Base-by-base conservation (phyloP, 805 yeast genomes). In the Vanderwaltozyma verrucispora region DNA sequence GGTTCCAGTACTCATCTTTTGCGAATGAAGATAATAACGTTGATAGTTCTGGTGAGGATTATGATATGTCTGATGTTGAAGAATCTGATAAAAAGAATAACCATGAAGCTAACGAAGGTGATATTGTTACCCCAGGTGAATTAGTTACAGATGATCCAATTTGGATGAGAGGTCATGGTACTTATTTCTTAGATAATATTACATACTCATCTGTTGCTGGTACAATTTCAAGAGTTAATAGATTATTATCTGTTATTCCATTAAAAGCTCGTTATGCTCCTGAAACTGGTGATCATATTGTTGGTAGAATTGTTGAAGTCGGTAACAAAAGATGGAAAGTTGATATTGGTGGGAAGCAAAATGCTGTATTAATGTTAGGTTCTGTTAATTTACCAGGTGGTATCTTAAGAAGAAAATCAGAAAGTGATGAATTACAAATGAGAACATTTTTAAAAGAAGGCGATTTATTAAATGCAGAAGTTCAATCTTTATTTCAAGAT, bases 151-250 rank as follows among this genome's bases (percentile, higher is more conserved):
- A 84, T 48, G 97, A 92, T 53, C 84, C 95, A 6, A 72, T 80
- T 2, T 92, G 97, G 96, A 92, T 92, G 98, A 75, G 94, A 54
- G 98, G 98, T 23, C 98, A 89, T 54, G 98, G 98, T 5, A 92
- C 97, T 0, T 92, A 86, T 57, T 75, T 79, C 47, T 63, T 81
- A 28, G 77, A 75, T 25, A 80, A 80, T 46, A 67, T 71, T 48
- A 86, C 96, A 0, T 86, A 74, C 57, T 80, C 95, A 3, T 80
- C 96, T 0, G 95, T 89, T 6, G 96, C 96, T 0, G 99, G 99
- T 4, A 77, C 78, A 10, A 79, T 92, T 4, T 73, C 83, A 1
- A 71, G 89, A 44, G 96, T 88, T 37, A 92, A 92, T 59, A 76
- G 88, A 50, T 68, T 92, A 41, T 68, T 92, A 40, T 79, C 88